phyloP scores from a whole-genome alignment of 2,329 filamentous ascomycete genomes.

The Pestalotiopsis sp. region DNA sequence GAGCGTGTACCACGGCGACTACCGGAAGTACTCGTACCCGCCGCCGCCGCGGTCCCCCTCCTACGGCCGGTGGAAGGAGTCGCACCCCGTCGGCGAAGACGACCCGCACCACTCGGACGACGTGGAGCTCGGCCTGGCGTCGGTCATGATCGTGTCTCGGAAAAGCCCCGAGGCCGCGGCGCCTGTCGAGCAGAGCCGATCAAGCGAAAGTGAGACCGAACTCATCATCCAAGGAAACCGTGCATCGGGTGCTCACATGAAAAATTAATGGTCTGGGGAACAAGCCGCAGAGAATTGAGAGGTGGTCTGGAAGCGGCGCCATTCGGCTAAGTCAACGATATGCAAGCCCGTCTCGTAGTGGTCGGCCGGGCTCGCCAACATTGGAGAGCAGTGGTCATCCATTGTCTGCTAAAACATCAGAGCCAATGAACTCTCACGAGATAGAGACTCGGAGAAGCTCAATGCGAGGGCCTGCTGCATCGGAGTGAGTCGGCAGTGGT shows the following conservation, averaged over 20 bases:
- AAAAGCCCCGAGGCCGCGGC: not conserved
- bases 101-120: not conserved
- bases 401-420: not conserved
- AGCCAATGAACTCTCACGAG: not conserved
- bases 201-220: constrained; percentile 7
- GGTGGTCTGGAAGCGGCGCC: not conserved
- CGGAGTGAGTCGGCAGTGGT: no score
- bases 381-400: not conserved
- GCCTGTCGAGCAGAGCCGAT: not conserved
- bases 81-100: not conserved
- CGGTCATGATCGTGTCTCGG: not conserved
- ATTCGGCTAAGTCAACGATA: not conserved
- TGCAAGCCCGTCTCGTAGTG: not conserved
- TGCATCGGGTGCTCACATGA: not conserved
- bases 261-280: not conserved
- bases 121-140: not conserved
- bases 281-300: not conserved
- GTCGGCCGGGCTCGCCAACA: not conserved
- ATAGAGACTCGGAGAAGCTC: not conserved
- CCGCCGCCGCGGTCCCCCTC: not conserved
- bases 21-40: not conserved
- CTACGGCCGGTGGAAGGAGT: not conserved
- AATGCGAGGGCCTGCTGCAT: no score
- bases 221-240: constrained; percentile 4
- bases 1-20: not conserved